phyloP scores from a whole-genome alignment of 176 grass and related monocot species.

The Guadua angustifolia region DNA sequence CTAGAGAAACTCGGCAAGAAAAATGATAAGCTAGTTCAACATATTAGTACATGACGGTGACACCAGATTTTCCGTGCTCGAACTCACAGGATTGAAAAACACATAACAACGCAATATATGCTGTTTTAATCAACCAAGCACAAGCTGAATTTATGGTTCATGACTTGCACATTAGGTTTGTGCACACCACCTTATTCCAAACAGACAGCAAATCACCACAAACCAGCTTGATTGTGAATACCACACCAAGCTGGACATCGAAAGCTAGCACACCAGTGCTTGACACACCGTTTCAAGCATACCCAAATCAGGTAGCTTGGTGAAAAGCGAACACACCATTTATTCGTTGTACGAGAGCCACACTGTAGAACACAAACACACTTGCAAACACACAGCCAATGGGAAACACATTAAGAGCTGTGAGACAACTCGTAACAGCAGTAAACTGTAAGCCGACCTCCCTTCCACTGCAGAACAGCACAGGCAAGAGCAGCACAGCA shows the following conservation, averaged over 20 bases:
- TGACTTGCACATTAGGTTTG: neutral
- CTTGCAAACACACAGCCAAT: neutral
- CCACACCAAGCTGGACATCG: neutral
- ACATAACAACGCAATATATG: neutral
- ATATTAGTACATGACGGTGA: neutral
- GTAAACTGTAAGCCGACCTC: neutral
- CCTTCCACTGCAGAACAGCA: neutral
- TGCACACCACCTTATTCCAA: too few species aligned
- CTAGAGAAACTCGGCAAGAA: too few species aligned
- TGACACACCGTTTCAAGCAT: neutral
- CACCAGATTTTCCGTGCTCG: neutral
- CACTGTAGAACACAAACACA: neutral
- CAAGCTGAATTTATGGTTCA: too few species aligned
- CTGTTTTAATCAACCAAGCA: neutral
- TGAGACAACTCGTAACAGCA: neutral
- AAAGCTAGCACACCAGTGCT: neutral
- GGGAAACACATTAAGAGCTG: neutral
- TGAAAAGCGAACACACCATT: neutral
- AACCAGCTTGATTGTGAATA: neutral
- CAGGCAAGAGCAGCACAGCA: neutral
- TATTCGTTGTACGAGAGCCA: neutral
- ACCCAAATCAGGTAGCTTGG: too few species aligned
- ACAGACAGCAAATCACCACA: neutral
- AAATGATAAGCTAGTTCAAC: neutral
- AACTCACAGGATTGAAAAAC: neutral